Evolutionary conservation across 129 eudicot species (phyloP).

Genomic region (Artemisia argyi): DNA sequence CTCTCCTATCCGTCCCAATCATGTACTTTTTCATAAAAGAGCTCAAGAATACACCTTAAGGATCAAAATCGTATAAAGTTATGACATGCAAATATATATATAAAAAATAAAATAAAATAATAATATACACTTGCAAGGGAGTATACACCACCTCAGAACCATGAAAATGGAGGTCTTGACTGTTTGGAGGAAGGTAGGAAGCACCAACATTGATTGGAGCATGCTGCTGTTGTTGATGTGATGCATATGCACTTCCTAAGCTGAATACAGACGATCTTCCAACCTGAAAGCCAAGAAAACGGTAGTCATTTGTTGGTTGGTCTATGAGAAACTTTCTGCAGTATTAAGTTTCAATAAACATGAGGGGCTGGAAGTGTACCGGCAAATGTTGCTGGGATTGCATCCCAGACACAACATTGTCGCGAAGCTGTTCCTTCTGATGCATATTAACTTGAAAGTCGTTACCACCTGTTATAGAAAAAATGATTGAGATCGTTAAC

Average conservation of each 20-base stretch:
- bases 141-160: constrained; percentile 61
- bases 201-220: constrained; percentile 59
- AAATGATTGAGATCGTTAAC: constrained; percentile 11
- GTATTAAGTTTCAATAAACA: background rate
- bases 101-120: background rate
- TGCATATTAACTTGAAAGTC: constrained; percentile 61
- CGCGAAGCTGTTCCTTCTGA: constrained; percentile 84
- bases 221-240: constrained; percentile 85
- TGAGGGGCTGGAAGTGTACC: constrained; percentile 34
- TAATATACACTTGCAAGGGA: constrained; percentile 1
- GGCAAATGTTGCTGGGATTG: constrained; percentile 76
- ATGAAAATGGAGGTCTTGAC: constrained; percentile 74
- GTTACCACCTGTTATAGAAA: constrained; percentile 51
- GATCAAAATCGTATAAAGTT: no score
- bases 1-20: no score
- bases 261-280: constrained; percentile 79
- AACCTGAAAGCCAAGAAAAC: constrained; percentile 42
- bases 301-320: background rate
- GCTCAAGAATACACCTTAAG: no score
- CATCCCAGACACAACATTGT: constrained; percentile 60
- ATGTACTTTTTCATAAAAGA: no score
- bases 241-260: constrained; percentile 65
- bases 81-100: no score
- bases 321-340: constrained; percentile 12
- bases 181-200: constrained; percentile 62